phyloP scores from a whole-genome alignment of 805 yeast genomes.

The Barnettozyma wickerhamii region DNA sequence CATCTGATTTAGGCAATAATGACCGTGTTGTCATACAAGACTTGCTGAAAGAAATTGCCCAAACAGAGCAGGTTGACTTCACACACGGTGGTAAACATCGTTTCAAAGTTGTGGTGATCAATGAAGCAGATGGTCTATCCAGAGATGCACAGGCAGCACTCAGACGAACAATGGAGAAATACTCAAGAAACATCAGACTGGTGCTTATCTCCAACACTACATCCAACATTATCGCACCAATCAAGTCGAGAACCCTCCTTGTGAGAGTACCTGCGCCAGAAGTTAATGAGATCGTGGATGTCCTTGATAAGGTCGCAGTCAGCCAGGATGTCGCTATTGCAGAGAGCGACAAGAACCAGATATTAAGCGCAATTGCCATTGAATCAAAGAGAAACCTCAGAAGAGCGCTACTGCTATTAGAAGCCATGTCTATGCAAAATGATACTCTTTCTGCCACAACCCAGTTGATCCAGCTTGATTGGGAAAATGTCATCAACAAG shows the following conservation, averaged over 20 bases:
- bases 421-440: constrained; percentile 72
- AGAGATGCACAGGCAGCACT: constrained; percentile 96
- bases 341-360: constrained; percentile 35
- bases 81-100: constrained; percentile 41
- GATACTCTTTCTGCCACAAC: constrained; percentile 46
- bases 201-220: constrained; percentile 85
- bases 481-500: constrained; percentile 76
- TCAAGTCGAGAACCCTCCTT: constrained; percentile 85
- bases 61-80: constrained; percentile 91
- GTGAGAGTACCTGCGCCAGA: constrained; percentile 86
- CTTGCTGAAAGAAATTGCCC: constrained; percentile 88
- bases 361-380: constrained; percentile 48
- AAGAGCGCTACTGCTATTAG: constrained; percentile 71
- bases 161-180: constrained; percentile 94
- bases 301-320: constrained; percentile 50
- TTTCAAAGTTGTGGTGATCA: constrained; percentile 78
- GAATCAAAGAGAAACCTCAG: constrained; percentile 70
- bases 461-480: constrained; percentile 69
- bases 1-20: constrained; percentile 93
- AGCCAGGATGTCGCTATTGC: constrained; percentile 46
- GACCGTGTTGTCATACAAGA: constrained; percentile 96
- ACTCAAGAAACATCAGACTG: constrained; percentile 80
- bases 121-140: constrained; percentile 85
- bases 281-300: constrained; percentile 47
- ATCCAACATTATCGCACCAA: constrained; percentile 89